Evolutionary conservation across 108 stramenopile genomes (phyloP).

Genomic region (Cylindrotheca fusiformis): DNA sequence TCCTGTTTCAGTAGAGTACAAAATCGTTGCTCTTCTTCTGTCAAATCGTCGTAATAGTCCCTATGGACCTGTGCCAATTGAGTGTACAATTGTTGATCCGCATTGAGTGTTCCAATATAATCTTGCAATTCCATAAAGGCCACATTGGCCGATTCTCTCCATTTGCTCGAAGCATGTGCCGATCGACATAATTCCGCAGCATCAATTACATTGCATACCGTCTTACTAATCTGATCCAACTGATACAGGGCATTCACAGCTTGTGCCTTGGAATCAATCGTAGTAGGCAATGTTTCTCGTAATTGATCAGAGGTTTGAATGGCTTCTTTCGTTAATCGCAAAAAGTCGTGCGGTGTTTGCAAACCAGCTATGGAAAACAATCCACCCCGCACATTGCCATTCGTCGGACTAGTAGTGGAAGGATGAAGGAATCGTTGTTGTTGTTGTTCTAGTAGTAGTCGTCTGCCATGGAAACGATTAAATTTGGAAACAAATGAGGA

Average conservation of each 20-base stretch:
- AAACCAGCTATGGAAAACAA: constrained; percentile 71
- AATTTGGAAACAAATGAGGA: too few relatives aligned
- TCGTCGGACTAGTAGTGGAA: not conserved
- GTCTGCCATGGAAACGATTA: too few relatives aligned
- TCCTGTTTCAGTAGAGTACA: constrained; percentile 67
- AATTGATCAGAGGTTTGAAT: constrained; percentile 55
- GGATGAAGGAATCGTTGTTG: too few relatives aligned
- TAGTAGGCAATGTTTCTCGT: constrained; percentile 24
- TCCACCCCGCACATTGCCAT: constrained; percentile 29
- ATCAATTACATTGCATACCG: constrained; percentile 94
- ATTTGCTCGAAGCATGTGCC: constrained; percentile 68
- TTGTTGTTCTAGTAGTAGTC: too few relatives aligned
- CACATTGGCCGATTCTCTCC: constrained; percentile 71
- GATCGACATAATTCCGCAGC: constrained; percentile 92
- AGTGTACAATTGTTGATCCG: constrained; percentile 70
- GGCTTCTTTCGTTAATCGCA: constrained; percentile 53
- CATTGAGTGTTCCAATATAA: constrained; percentile 88
- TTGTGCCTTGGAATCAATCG: constrained; percentile 22
- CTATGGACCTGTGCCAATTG: constrained; percentile 29
- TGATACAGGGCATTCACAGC: constrained; percentile 58
- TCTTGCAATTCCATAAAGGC: constrained; percentile 76
- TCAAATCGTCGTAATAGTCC: constrained; percentile 19
- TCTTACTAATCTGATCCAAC: constrained; percentile 85
- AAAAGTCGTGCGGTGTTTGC: constrained; percentile 58
- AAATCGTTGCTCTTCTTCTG: constrained; percentile 80